phyloP scores from a whole-genome alignment of 352 stramenopile genomes.

The Pythium aquatile region DNA sequence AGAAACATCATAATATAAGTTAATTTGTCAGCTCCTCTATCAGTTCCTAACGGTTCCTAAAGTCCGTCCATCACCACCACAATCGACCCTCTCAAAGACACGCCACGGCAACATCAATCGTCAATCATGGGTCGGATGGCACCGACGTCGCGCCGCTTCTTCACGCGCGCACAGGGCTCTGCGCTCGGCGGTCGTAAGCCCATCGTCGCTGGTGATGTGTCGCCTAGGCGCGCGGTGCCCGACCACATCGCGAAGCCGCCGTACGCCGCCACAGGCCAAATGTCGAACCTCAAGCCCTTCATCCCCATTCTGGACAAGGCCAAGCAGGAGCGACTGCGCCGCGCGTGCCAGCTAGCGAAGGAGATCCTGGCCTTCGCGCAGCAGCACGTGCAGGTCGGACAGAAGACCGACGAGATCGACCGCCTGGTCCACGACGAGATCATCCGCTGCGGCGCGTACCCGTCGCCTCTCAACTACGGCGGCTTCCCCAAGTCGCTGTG shows the following conservation, averaged over 20 bases:
- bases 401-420: conserved; percentile 95
- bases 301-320: conserved; percentile 74
- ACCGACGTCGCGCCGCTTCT: conserved; percentile 29
- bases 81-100: not conserved
- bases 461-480: conserved; percentile 92
- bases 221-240: conserved; percentile 48
- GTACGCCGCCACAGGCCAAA: conserved; percentile 60
- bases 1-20: conserved; percentile 4
- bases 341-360: conserved; percentile 65
- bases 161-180: conserved; percentile 27
- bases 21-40: not conserved
- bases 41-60: not conserved
- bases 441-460: conserved; percentile 80
- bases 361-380: conserved; percentile 82
- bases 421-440: conserved; percentile 90
- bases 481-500: conserved; percentile 96
- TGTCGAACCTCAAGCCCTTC: conserved; percentile 68
- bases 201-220: conserved; percentile 50
- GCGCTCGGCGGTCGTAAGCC: conserved; percentile 25
- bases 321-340: conserved; percentile 64
- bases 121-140: not conserved
- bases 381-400: conserved; percentile 73
- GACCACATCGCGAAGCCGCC: conserved; percentile 51
- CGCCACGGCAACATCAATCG: not conserved
- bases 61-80: not conserved